These are phyloP conservation scores for Plantago ovata DNA, from an alignment of 257 asterid species.

Conservation along the genomic window DNA sequence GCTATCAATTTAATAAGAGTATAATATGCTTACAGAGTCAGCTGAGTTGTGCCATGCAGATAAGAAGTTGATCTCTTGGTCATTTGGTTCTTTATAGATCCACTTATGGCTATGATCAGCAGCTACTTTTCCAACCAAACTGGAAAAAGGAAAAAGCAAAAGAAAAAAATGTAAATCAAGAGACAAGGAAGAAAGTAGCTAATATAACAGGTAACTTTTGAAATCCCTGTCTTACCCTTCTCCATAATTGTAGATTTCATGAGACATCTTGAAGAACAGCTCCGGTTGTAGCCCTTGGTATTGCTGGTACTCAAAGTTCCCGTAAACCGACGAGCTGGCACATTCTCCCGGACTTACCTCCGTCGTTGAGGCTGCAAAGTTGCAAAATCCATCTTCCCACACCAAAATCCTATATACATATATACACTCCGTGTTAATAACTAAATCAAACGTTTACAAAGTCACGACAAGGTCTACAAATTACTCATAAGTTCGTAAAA, in stretches of 20 bases:
- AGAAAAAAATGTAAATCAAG: neutral
- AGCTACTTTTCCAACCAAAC: conserved; percentile 96
- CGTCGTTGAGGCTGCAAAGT: conserved; percentile 75
- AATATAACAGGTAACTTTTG: neutral
- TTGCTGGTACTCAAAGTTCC: conserved; percentile 48
- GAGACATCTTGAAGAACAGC: conserved; percentile 98
- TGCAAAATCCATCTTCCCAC: conserved; percentile 99
- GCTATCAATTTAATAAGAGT: no score
- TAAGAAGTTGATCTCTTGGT: conserved; percentile 91
- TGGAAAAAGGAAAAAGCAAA: conserved; percentile 21
- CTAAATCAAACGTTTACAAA: no score
- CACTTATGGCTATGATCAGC: conserved; percentile 99
- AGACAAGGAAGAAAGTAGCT: neutral
- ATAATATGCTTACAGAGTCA: conserved; percentile 71
- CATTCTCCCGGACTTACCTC: conserved; percentile 55
- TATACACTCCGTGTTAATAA: neutral
- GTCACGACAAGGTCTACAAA: neutral
- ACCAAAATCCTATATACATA: conserved; percentile 70
- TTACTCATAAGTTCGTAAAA: neutral
- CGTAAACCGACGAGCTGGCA: conserved; percentile 38
- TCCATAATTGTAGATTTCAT: conserved; percentile 98
- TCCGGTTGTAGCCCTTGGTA: conserved; percentile 90
- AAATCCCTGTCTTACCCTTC: conserved; percentile 59
- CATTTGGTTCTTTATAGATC: conserved; percentile 90
- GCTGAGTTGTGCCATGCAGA: conserved; percentile 99